These are phyloP conservation scores for Chlorella sorokiniana DNA, from an alignment of 139 green algal genomes.

Conservation along the genomic window DNA sequence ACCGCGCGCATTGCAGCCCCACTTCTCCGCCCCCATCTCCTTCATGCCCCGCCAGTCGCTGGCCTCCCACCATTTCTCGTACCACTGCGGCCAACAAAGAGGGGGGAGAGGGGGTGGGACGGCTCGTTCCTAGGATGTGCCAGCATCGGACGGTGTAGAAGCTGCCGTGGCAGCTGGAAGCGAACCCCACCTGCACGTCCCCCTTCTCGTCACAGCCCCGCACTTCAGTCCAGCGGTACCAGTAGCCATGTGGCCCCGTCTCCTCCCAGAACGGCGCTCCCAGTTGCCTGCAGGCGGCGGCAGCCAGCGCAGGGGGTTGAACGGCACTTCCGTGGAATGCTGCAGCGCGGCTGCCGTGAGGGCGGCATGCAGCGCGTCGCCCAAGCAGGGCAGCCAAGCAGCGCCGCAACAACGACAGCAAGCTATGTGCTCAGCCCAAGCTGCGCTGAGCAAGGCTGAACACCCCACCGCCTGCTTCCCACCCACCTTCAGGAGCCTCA, in stretches of 20 bases:
- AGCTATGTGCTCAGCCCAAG: not conserved
- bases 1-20: slow-evolving; percentile 46
- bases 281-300: slow-evolving; percentile 35
- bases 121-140: too few species aligned
- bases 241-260: slow-evolving; percentile 77
- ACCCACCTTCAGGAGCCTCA: not conserved
- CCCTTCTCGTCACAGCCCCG: slow-evolving; percentile 45
- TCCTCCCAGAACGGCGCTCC: slow-evolving; percentile 71
- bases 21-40: slow-evolving; percentile 85
- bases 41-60: slow-evolving; percentile 77
- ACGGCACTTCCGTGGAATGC: too few species aligned
- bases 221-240: slow-evolving; percentile 76
- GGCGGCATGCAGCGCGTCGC: too few species aligned
- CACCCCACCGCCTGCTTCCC: not conserved
- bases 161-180: not conserved
- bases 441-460: not conserved
- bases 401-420: not conserved
- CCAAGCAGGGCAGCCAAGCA: too few species aligned
- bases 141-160: too few species aligned
- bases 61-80: slow-evolving; percentile 86
- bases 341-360: too few species aligned
- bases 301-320: not conserved
- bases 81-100: slow-evolving; percentile 56
- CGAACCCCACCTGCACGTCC: not conserved
- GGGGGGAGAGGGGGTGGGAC: too few species aligned